Evolutionary conservation across 2,329 filamentous ascomycete genomes (phyloP).

Genomic region (Furcasterigmium furcatum): DNA sequence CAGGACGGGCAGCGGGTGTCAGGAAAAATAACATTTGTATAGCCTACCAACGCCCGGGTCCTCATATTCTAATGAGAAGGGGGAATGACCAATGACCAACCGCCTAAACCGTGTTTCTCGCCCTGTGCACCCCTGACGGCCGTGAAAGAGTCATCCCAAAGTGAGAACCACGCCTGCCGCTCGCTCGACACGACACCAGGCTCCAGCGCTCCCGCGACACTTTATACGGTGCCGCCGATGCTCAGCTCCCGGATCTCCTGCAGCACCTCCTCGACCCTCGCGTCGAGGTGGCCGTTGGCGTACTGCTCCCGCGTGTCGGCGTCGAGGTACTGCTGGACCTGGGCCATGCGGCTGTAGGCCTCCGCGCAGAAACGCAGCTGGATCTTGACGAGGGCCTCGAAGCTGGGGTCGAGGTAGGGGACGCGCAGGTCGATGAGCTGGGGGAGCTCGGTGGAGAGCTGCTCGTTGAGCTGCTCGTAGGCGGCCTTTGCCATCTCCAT

Average conservation of each 20-base stretch:
- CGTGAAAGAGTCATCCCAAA: slow-evolving; percentile 2
- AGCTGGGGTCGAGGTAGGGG: slow-evolving; percentile 93
- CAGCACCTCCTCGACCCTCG: slow-evolving; percentile 88
- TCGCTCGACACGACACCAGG: no score
- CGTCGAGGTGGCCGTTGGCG: slow-evolving; percentile 87
- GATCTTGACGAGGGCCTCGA: slow-evolving; percentile 98
- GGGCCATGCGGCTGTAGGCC: slow-evolving; percentile 95
- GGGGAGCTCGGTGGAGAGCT: slow-evolving; percentile 86
- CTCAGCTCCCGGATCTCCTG: slow-evolving; percentile 97
- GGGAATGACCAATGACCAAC: neutral
- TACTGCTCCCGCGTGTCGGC: slow-evolving; percentile 95
- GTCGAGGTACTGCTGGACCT: slow-evolving; percentile 97
- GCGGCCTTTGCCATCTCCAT: slow-evolving; percentile 88
- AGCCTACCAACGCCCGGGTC: neutral
- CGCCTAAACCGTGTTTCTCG: neutral
- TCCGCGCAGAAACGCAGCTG: slow-evolving; percentile 97
- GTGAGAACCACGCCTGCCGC: no score
- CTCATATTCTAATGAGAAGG: neutral
- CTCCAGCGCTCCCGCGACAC: no score
- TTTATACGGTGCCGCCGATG: slow-evolving; percentile 70
- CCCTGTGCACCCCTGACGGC: neutral
- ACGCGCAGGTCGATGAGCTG: slow-evolving; percentile 96
- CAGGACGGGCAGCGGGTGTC: no score
- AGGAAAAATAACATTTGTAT: neutral
- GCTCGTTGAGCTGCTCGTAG: slow-evolving; percentile 97